Evolutionary conservation across 2,329 filamentous ascomycete species (phyloP), one percentile per base, ranked within the genome.

Genomic region (Cladophialophora exuberans): DNA sequence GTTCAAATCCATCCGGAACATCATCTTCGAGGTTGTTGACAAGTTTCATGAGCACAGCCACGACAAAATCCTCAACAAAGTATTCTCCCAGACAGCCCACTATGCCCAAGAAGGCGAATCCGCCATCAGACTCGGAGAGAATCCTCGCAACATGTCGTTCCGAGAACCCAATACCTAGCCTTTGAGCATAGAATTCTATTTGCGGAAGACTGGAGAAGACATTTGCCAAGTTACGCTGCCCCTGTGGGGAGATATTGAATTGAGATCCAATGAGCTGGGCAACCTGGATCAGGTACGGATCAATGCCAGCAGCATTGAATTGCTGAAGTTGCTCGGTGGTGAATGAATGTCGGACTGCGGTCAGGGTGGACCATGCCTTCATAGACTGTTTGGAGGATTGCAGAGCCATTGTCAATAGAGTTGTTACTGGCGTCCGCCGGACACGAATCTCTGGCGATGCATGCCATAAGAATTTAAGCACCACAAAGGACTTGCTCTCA

Each of bases 121-220:
- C 51, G 15, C 51, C 51, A 11, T 53, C 43, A 1, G 41, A 36
- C 17, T 31, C 44, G 2, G 51, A 17, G 5, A 54, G 31, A 17
- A 54, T 28, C 25, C 43, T 26, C n/a, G 43, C 51, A 17, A 45
- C 26, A 26, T 54, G 51, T 22, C 51, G 26, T 15, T 47, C 42
- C 7, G 51, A 47, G 22, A 47, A 48, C 11, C 51, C 51, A 13
- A 54, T 54, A n/a, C 51, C 51, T 9, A 54, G 17, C 9, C 18
- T 38, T n/a, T 26, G 42, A 13, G 42, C 51, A 7, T 38, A 48
- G 51, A 54, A 54, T 31, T 54, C 51, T 7, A 43, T 13, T 26
- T 47, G 51, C 6, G 51, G 51, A 36, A 54, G 51, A 46, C 51
- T 54, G 13, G 28, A 44, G 23, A 54, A 54, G 18, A 33, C 51